Conservation (phyloP, 306 rosid genomes). For the Glycyrrhiza uralensis region DNA sequence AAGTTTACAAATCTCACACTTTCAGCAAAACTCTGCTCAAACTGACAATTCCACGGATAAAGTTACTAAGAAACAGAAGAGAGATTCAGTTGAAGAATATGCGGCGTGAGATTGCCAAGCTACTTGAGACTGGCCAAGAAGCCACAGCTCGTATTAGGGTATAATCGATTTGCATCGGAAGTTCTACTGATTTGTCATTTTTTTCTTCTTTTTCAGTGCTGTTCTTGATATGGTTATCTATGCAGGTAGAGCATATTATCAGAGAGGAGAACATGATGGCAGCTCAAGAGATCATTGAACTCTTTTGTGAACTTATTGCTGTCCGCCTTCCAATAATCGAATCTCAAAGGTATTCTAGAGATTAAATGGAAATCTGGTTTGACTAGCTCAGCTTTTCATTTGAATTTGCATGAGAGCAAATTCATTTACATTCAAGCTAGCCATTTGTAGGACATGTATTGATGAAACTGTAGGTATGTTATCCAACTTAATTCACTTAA, state of each 20-base stretch:
- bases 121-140: constrained; percentile 97
- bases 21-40: constrained; percentile 89
- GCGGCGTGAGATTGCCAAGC: constrained; percentile 95
- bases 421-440: background rate
- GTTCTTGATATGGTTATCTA: background rate
- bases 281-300: constrained; percentile 91
- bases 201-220: background rate
- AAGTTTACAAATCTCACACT: background rate
- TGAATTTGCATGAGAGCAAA: constrained; percentile 1
- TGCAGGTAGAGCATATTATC: constrained; percentile 90
- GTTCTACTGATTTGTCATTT: background rate
- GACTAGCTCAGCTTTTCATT: background rate
- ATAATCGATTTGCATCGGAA: constrained; percentile 9
- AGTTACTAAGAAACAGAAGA: constrained; percentile 84
- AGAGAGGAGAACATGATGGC: constrained; percentile 99
- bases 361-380: background rate
- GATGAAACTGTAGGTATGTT: background rate
- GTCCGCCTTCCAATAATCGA: constrained; percentile 94
- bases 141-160: constrained; percentile 98
- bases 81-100: constrained; percentile 85
- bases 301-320: constrained; percentile 73
- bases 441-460: background rate
- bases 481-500: background rate
- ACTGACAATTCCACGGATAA: constrained; percentile 88
- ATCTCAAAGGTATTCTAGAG: constrained; percentile 62